A percentile compares a stretch with the other conserved stretches of the same genome.
Conservation (phyloP, 2,329 filamentous ascomycete genomes). For the Hypomyces perniciosus region DNA sequence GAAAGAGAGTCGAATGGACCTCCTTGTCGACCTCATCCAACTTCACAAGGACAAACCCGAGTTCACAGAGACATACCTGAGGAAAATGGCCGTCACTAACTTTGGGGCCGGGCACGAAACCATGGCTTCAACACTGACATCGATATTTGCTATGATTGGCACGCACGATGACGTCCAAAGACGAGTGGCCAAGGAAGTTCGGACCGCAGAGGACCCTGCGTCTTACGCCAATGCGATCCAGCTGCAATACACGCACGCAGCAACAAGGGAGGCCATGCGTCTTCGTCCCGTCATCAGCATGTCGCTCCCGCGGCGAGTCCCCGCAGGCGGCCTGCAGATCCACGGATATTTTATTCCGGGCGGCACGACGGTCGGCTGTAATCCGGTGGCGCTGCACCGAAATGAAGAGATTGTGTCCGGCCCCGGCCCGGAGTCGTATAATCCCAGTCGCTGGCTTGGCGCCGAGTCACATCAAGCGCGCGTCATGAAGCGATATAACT, state of each 20-base stretch:
- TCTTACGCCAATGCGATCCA: constrained; percentile 19
- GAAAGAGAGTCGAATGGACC: constrained; percentile 31
- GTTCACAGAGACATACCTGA: constrained; percentile 43
- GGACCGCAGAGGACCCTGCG: constrained; percentile 7
- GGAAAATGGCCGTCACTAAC: constrained; percentile 48
- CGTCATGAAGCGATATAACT: constrained; percentile 42
- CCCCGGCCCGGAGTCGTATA: constrained; percentile 35
- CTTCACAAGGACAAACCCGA: constrained; percentile 39
- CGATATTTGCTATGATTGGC: constrained; percentile 42
- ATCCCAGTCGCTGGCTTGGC: constrained; percentile 43
- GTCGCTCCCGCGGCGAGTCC: constrained; percentile 43
- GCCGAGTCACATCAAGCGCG: constrained; percentile 23
- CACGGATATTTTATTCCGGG: constrained; percentile 37
- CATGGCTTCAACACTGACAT: constrained; percentile 46
- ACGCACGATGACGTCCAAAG: constrained; percentile 29
- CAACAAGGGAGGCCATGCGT: constrained; percentile 46
- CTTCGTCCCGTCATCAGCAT: constrained; percentile 47
- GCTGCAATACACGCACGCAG: constrained; percentile 36
- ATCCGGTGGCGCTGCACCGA: constrained; percentile 44
- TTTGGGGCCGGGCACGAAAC: constrained; percentile 53
- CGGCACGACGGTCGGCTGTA: constrained; percentile 46
- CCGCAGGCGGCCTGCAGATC: constrained; percentile 29
- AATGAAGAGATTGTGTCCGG: constrained; percentile 44
- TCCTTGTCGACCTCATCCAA: constrained; percentile 41
- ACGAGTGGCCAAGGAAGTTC: constrained; percentile 30